Conservation (phyloP, 1,284 basidiomycete species). For the Cutaneotrichosporon cavernicola region DNA sequence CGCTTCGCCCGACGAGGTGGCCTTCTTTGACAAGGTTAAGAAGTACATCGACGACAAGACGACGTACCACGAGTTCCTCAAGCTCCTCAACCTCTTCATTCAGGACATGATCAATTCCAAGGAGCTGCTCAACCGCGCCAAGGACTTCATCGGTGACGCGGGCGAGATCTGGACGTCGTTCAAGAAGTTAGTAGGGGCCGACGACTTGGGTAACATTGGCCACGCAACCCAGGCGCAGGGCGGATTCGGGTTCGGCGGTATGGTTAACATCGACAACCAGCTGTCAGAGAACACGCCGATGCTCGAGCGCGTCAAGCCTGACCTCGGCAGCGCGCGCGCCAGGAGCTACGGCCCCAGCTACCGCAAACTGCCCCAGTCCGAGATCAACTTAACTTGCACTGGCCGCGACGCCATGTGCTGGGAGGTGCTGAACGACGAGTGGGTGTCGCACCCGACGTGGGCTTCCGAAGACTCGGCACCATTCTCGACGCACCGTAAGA, state of each 20-base stretch:
- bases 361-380: conserved; percentile 79
- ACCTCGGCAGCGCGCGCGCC: conserved; percentile 49
- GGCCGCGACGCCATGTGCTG: conserved; percentile 93
- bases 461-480: conserved; percentile 91
- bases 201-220: conserved; percentile 72
- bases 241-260: conserved; percentile 50
- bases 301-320: conserved; percentile 61
- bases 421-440: conserved; percentile 92
- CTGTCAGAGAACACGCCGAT: conserved; percentile 60
- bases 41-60: conserved; percentile 78
- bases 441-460: conserved; percentile 98
- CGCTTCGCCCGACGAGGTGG: conserved; percentile 75
- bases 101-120: conserved; percentile 88
- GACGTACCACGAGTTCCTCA: conserved; percentile 93
- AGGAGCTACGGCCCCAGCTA: conserved; percentile 80
- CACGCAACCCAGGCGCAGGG: conserved; percentile 65
- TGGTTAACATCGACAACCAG: conserved; percentile 56
- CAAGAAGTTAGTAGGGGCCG: conserved; percentile 75
- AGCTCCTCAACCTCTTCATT: conserved; percentile 90
- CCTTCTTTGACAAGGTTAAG: conserved; percentile 93
- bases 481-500: conserved; percentile 96
- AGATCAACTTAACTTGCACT: conserved; percentile 85
- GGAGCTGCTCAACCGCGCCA: conserved; percentile 75
- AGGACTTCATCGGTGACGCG: conserved; percentile 70
- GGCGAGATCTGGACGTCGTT: conserved; percentile 81